Evolutionary conservation across 306 rosid species (phyloP).

Genomic region (Neltuma alba): DNA sequence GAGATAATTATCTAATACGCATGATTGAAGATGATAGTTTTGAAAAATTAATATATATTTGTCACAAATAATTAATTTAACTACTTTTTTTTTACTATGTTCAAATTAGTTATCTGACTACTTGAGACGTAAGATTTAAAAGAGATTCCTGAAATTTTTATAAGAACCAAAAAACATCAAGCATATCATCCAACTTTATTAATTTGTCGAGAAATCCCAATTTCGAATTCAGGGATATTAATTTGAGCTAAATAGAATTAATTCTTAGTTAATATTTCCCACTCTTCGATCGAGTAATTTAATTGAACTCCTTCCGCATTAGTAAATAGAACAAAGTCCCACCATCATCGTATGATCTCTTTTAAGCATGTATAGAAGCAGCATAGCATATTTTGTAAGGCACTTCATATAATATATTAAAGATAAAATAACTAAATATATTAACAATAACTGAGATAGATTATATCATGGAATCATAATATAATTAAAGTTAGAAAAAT

Average conservation of each 20-base stretch:
- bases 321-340: not conserved
- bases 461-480: not conserved
- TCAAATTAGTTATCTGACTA: no score
- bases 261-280: not conserved
- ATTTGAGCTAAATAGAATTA: not conserved
- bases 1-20: no score
- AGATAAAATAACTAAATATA: no score
- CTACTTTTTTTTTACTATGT: no score
- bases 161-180: not conserved
- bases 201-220: not conserved
- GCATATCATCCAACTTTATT: not conserved
- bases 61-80: no score
- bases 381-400: not conserved
- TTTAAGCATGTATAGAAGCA: not conserved
- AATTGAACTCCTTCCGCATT: not conserved
- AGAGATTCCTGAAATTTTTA: not conserved
- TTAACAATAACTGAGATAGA: not conserved
- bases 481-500: not conserved
- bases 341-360: not conserved
- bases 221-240: not conserved
- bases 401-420: no score
- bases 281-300: not conserved
- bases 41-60: no score
- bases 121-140: not conserved
- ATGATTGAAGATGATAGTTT: no score